Percentiles rank a stretch among this genome's conserved stretches.
Evolutionary conservation across 2,329 filamentous ascomycete genomes (phyloP).

Genomic region (Colletotrichum chlorophyti): DNA sequence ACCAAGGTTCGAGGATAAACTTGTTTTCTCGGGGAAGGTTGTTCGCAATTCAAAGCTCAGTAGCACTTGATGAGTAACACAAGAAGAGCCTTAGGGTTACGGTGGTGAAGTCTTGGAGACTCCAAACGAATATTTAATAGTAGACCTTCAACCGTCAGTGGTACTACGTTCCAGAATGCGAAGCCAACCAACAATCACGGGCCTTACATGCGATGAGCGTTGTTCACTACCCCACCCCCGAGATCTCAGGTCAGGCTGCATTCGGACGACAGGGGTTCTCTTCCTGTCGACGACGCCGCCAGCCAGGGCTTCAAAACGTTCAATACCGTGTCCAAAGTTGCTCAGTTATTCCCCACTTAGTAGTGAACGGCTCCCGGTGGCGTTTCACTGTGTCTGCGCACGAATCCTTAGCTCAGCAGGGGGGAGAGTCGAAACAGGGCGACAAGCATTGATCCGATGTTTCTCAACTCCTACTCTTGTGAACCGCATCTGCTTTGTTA

Average conservation of each 20-base stretch:
- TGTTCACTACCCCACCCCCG: no score
- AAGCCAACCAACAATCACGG: background rate
- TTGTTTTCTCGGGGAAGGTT: background rate
- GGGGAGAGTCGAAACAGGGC: background rate
- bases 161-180: no score
- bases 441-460: slow-evolving; percentile 16
- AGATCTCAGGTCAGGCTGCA: background rate
- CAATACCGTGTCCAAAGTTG: slow-evolving; percentile 4
- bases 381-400: slow-evolving; percentile 23
- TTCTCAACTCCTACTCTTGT: no score
- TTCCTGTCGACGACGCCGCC: background rate
- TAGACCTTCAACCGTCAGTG: slow-evolving; percentile 6
- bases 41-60: background rate
- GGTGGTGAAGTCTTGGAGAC: background rate
- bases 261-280: slow-evolving; percentile 25
- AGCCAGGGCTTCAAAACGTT: background rate
- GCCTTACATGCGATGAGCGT: background rate
- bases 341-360: slow-evolving; percentile 12
- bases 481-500: no score
- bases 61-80: background rate
- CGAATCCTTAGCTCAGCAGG: slow-evolving; percentile 16
- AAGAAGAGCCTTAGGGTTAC: background rate
- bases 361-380: slow-evolving; percentile 7
- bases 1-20: slow-evolving; percentile 23
- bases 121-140: slow-evolving; percentile 1